Conservation (phyloP, 345 rosid species). For the Clausena lansium region DNA sequence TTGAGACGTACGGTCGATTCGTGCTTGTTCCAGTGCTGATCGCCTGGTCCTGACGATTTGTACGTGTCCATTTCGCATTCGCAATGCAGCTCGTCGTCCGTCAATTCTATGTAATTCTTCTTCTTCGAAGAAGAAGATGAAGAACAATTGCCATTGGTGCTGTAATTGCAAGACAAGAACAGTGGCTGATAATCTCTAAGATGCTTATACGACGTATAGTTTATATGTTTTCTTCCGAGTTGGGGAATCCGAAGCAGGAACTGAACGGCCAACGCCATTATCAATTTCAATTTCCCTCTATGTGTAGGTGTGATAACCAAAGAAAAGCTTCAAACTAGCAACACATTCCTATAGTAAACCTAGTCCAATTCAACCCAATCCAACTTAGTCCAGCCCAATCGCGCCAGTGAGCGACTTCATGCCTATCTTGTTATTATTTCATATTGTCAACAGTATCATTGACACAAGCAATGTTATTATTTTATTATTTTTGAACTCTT, state of each 20-base stretch:
- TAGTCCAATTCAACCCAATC: neutral
- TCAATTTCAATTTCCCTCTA: neutral
- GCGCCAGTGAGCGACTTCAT: neutral
- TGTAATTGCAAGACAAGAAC: neutral
- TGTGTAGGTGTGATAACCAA: neutral
- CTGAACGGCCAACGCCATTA: constrained; percentile 8
- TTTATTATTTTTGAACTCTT: no score
- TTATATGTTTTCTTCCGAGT: neutral
- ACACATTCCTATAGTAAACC: neutral
- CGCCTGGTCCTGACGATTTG: no score
- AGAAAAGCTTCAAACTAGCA: neutral
- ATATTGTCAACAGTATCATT: no score
- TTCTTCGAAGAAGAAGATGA: neutral
- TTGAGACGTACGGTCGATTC: no score
- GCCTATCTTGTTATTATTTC: no score
- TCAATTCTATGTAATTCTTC: constrained; percentile 43
- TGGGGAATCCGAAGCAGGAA: neutral
- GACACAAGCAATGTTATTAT: no score
- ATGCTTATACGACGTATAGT: neutral
- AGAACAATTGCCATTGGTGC: neutral
- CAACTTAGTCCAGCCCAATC: no score
- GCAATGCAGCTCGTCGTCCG: constrained; percentile 71
- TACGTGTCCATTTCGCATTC: constrained; percentile 71
- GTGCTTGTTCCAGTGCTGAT: no score
- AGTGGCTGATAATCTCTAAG: neutral